Evolutionary conservation across 2,329 filamentous ascomycete species (phyloP).

Genomic region (Herpotrichia juniperi): DNA sequence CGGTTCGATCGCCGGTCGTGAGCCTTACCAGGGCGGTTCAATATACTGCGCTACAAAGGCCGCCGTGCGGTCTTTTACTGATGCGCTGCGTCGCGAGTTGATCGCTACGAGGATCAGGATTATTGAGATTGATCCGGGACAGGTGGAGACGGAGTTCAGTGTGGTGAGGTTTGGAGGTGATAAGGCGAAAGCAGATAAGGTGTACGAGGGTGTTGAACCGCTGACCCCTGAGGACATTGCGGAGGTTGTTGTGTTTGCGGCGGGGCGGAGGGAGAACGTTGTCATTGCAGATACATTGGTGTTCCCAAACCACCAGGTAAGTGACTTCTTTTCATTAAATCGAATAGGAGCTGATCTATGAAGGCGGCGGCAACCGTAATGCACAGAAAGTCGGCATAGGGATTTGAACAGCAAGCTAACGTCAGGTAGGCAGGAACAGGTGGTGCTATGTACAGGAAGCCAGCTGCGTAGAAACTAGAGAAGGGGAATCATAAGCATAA

Average conservation of each 20-base stretch:
- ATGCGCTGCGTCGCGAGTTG: constrained; percentile 80
- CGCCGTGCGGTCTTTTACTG: constrained; percentile 83
- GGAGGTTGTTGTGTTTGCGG: constrained; percentile 86
- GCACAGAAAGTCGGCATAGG: constrained; percentile 37
- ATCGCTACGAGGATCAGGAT: constrained; percentile 80
- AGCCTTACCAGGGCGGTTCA: constrained; percentile 81
- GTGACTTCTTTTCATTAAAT: constrained; percentile 31
- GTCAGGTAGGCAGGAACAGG: constrained; percentile 20
- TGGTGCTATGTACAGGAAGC: constrained; percentile 22
- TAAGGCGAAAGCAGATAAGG: constrained; percentile 85
- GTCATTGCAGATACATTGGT: constrained; percentile 87
- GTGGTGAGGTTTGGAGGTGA: constrained; percentile 88
- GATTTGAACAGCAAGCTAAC: constrained; percentile 5
- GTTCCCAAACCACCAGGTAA: constrained; percentile 88
- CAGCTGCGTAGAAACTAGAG: constrained; percentile 6
- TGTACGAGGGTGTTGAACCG: constrained; percentile 76
- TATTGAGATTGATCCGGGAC: constrained; percentile 88
- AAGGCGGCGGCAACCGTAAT: constrained; percentile 46
- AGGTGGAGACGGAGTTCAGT: constrained; percentile 94
- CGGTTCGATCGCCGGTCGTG: constrained; percentile 87
- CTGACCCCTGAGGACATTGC: constrained; percentile 90
- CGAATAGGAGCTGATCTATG: constrained; percentile 17
- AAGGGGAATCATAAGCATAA: neutral
- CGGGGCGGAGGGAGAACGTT: constrained; percentile 84
- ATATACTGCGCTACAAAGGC: constrained; percentile 96